These are phyloP conservation scores for Pseudoturritis turrita DNA, from an alignment of 345 rosid species.

Conservation along the genomic window DNA sequence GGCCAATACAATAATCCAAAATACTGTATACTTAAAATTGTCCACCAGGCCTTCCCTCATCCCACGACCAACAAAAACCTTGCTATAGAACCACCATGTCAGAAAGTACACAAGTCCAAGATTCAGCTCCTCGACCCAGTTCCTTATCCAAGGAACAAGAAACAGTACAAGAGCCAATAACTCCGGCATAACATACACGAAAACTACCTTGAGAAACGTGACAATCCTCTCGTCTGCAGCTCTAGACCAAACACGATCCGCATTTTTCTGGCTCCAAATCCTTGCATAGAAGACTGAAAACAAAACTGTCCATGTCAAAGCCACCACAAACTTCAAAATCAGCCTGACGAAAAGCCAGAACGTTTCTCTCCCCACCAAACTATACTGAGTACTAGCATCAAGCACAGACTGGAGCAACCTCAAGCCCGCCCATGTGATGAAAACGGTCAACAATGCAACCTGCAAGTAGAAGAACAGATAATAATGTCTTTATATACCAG, in stretches of 20 bases:
- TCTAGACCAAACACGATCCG: constrained; percentile 48
- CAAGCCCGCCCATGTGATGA: constrained; percentile 76
- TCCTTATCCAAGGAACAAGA: constrained; percentile 81
- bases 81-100: constrained; percentile 90
- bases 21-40: constrained; percentile 67
- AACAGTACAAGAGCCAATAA: constrained; percentile 66
- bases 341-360: constrained; percentile 59
- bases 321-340: constrained; percentile 63
- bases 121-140: constrained; percentile 62
- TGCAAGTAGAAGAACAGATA: constrained; percentile 32
- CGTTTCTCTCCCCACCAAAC: constrained; percentile 69
- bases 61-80: constrained; percentile 83
- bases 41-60: constrained; percentile 80
- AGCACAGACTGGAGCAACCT: constrained; percentile 70
- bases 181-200: constrained; percentile 70
- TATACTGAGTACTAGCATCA: constrained; percentile 85
- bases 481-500: not conserved
- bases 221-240: constrained; percentile 58
- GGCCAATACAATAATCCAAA: constrained; percentile 60
- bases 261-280: constrained; percentile 78
- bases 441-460: constrained; percentile 72
- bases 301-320: constrained; percentile 67
- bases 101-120: constrained; percentile 52
- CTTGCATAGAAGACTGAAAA: constrained; percentile 69
- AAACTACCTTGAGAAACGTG: constrained; percentile 58